phyloP scores from a whole-genome alignment of 2,329 filamentous ascomycete species.

The Epichloe glyceriae region DNA sequence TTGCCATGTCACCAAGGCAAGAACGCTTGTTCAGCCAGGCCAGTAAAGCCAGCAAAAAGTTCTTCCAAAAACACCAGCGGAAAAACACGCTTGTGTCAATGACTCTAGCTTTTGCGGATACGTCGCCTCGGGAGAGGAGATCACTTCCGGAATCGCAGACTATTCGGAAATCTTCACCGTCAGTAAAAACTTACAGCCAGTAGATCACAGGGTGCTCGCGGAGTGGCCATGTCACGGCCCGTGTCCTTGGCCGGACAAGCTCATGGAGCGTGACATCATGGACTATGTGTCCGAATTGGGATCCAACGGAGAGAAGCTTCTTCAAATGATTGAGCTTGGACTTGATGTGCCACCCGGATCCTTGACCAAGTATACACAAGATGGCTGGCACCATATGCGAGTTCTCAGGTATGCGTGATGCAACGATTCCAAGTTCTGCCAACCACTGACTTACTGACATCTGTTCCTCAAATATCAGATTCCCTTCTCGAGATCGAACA shows the following conservation, averaged over 20 bases:
- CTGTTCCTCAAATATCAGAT: conserved; percentile 10
- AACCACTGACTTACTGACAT: background rate
- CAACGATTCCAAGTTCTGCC: background rate
- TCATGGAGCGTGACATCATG: conserved; percentile 27
- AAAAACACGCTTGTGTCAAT: conserved; percentile 32
- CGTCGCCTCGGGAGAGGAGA: conserved; percentile 35
- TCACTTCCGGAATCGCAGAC: conserved; percentile 34
- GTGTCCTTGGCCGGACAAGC: conserved; percentile 32
- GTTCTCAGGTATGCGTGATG: conserved; percentile 24
- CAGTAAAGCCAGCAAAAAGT: conserved; percentile 22
- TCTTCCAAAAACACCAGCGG: conserved; percentile 22
- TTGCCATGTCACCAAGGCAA: conserved; percentile 25
- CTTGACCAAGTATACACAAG: conserved; percentile 27
- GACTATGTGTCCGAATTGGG: conserved; percentile 29
- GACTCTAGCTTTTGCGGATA: conserved; percentile 33
- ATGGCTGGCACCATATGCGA: conserved; percentile 39
- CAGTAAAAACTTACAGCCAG: conserved; percentile 30
- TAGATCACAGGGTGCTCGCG: conserved; percentile 25
- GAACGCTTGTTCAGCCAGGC: conserved; percentile 23
- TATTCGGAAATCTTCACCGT: conserved; percentile 41
- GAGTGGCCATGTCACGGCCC: conserved; percentile 37
- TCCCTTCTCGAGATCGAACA: conserved; percentile 19
- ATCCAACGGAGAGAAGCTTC: conserved; percentile 28
- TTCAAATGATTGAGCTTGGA: conserved; percentile 32
- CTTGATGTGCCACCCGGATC: conserved; percentile 26